phyloP scores from a whole-genome alignment of 1,284 basidiomycete genomes.

The Cutaneotrichosporon daszewskae region DNA sequence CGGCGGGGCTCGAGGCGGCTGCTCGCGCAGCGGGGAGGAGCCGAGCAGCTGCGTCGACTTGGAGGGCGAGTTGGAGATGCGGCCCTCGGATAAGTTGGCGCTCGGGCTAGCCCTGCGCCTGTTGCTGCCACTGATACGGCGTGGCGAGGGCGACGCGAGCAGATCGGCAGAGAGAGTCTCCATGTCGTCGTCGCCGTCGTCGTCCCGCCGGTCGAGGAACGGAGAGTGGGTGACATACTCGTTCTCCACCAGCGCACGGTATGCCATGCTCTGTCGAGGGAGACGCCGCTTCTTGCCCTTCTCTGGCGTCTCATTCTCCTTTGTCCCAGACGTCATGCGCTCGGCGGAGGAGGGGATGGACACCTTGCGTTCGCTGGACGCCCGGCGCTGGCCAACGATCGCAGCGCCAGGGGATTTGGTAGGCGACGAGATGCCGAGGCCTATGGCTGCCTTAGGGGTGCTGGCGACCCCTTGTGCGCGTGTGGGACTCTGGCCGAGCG shows the following conservation, averaged over 20 bases:
- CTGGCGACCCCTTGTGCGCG: slow-evolving; percentile 30
- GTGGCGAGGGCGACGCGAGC: slow-evolving; percentile 34
- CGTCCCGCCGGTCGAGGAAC: slow-evolving; percentile 52
- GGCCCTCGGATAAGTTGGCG: slow-evolving; percentile 10
- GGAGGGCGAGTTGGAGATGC: slow-evolving; percentile 29
- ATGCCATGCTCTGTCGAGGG: slow-evolving; percentile 66
- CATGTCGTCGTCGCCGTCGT: slow-evolving; percentile 3
- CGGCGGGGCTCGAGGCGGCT: not conserved
- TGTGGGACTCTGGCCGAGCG: slow-evolving; percentile 28
- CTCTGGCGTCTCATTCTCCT: slow-evolving; percentile 61
- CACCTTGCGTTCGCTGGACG: slow-evolving; percentile 31
- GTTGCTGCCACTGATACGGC: slow-evolving; percentile 19
- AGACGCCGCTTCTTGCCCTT: slow-evolving; percentile 31
- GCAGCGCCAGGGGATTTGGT: slow-evolving; percentile 19
- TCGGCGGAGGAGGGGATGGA: slow-evolving; percentile 22
- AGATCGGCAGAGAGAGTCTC: slow-evolving; percentile 6
- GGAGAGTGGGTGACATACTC: slow-evolving; percentile 80
- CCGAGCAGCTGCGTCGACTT: slow-evolving; percentile 26
- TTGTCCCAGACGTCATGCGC: slow-evolving; percentile 38
- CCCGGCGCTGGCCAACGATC: slow-evolving; percentile 31
- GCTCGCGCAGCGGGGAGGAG: slow-evolving; percentile 31
- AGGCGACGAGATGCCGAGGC: slow-evolving; percentile 29
- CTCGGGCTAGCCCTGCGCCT: slow-evolving; percentile 28
- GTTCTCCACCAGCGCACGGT: slow-evolving; percentile 65
- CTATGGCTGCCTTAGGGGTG: slow-evolving; percentile 36